Evolutionary conservation across 2,329 filamentous ascomycete genomes (phyloP).

Genomic region (Monilinia laxa): DNA sequence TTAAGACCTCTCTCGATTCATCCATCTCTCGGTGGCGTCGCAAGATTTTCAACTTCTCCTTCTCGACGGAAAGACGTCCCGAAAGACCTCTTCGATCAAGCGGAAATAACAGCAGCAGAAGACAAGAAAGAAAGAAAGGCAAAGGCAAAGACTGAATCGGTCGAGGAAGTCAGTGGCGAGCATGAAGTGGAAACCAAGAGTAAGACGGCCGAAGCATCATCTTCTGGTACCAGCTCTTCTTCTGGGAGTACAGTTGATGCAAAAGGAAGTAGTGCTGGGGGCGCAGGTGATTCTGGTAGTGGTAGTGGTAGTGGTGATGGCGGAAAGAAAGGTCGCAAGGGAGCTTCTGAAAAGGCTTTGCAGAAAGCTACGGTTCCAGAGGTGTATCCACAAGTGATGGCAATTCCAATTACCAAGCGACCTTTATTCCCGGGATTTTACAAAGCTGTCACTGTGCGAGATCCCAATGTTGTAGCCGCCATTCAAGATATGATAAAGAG

Average conservation of each 20-base stretch:
- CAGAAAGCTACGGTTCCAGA: slow-evolving; percentile 90
- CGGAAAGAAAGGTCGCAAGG: slow-evolving; percentile 69
- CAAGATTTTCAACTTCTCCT: slow-evolving; percentile 51
- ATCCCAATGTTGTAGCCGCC: slow-evolving; percentile 85
- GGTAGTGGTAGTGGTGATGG: slow-evolving; percentile 58
- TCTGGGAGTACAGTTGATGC: slow-evolving; percentile 38
- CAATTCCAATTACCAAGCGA: slow-evolving; percentile 90
- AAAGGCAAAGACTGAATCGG: slow-evolving; percentile 39
- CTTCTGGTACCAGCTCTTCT: slow-evolving; percentile 31
- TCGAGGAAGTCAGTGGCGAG: slow-evolving; percentile 45
- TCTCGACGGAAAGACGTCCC: slow-evolving; percentile 48
- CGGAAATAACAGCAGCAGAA: slow-evolving; percentile 44
- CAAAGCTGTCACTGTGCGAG: slow-evolving; percentile 95
- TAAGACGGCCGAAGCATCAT: slow-evolving; percentile 33
- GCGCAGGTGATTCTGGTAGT: slow-evolving; percentile 36
- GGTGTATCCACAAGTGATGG: slow-evolving; percentile 95
- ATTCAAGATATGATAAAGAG: slow-evolving; percentile 97
- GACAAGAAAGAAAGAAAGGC: slow-evolving; percentile 39
- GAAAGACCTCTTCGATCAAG: slow-evolving; percentile 44
- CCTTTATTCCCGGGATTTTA: slow-evolving; percentile 97
- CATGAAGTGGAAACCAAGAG: slow-evolving; percentile 45
- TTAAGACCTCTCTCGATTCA: slow-evolving; percentile 59
- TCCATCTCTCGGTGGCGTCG: slow-evolving; percentile 45
- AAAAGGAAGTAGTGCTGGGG: slow-evolving; percentile 35
- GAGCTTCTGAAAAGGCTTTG: slow-evolving; percentile 68